Percentiles rank a stretch among this genome's conserved stretches.
Evolutionary conservation across 352 stramenopile species (phyloP).

Genomic region (Phytophthora europaea): DNA sequence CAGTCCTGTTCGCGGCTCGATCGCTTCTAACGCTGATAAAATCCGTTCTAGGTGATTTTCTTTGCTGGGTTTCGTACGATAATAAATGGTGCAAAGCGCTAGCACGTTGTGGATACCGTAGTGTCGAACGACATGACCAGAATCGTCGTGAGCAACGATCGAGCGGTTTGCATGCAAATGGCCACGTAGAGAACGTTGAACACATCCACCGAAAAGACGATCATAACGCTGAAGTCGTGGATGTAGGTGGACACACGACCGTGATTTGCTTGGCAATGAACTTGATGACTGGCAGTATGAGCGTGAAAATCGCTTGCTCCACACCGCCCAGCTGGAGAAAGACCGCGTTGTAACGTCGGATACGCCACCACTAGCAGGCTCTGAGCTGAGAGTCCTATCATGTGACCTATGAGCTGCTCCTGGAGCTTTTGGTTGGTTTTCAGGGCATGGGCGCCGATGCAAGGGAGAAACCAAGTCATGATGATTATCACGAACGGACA

Average conservation of each 20-base stretch:
- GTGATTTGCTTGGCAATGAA: conserved; percentile 39
- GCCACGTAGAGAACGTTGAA: conserved; percentile 50
- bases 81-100: conserved; percentile 24
- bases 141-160: conserved; percentile 27
- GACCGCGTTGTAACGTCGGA: conserved; percentile 32
- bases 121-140: conserved; percentile 23
- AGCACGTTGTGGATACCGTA: conserved; percentile 21
- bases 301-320: conserved; percentile 24
- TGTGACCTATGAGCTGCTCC: conserved; percentile 23
- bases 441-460: conserved; percentile 10
- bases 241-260: conserved; percentile 20
- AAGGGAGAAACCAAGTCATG: conserved; percentile 23
- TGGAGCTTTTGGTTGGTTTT: conserved; percentile 23
- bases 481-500: conserved; percentile 31
- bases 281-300: conserved; percentile 28
- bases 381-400: conserved; percentile 17
- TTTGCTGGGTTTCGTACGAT: conserved; percentile 11
- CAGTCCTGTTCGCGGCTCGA: conserved; percentile 1
- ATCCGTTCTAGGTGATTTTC: neutral
- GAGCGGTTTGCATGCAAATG: conserved; percentile 46
- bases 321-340: conserved; percentile 22
- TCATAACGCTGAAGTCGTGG: conserved; percentile 27
- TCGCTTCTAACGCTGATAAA: neutral
- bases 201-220: conserved; percentile 43
- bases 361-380: conserved; percentile 37